Evolutionary conservation across 192 early-diverging fungal genomes (phyloP).

Genomic region (Ambispora gerdemannii): DNA sequence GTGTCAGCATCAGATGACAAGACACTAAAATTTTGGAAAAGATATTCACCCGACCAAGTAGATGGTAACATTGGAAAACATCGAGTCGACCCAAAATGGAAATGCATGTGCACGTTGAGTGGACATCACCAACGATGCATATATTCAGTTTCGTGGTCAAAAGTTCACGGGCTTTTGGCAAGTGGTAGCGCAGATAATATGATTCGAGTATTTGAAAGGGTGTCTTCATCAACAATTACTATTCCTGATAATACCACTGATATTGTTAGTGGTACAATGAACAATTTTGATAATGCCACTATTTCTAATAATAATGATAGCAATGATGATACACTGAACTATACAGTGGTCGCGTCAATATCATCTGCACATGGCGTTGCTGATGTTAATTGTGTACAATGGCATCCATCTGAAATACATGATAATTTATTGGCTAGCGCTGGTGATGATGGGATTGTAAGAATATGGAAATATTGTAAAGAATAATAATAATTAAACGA

Average conservation of each 20-base stretch:
- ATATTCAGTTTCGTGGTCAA: conserved; percentile 92
- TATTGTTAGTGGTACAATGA: too few species aligned
- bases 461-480: conserved; percentile 84
- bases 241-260: too few species aligned
- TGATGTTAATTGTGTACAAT: conserved; percentile 89
- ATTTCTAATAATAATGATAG: too few species aligned
- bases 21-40: conserved; percentile 76
- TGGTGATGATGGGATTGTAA: conserved; percentile 88
- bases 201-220: conserved; percentile 60
- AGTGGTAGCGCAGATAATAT: conserved; percentile 82
- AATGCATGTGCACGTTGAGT: conserved; percentile 60
- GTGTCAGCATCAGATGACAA: conserved; percentile 87
- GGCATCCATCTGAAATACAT: conserved; percentile 69
- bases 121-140: conserved; percentile 83
- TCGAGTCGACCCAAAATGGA: conserved; percentile 59
- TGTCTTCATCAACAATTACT: neutral
- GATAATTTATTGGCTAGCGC: conserved; percentile 73
- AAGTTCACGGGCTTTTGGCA: conserved; percentile 66
- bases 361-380: conserved; percentile 74
- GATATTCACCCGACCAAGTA: conserved; percentile 46
- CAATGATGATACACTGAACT: neutral
- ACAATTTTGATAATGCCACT: too few species aligned
- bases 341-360: conserved; percentile 39
- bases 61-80: conserved; percentile 50
- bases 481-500: too few species aligned